Conservation (phyloP, 805 yeast genomes). For the Metschnikowia cerradonensis region DNA sequence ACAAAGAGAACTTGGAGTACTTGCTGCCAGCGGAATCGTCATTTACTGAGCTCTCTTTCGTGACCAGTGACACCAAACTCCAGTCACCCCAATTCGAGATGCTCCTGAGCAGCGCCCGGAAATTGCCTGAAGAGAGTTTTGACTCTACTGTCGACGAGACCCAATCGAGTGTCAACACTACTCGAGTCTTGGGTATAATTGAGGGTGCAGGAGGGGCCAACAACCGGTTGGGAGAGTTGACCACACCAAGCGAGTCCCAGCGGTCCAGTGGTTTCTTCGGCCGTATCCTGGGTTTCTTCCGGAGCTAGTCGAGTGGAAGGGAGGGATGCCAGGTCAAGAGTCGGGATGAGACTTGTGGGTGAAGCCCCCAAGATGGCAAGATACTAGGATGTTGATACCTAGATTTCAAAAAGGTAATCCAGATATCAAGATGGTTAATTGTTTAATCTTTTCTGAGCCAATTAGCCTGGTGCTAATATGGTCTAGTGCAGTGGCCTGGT, state of each 20-base stretch:
- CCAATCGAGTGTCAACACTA: neutral
- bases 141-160: neutral
- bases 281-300: constrained; percentile 1
- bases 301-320: neutral
- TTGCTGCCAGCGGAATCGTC: constrained; percentile 12
- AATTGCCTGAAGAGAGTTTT: neutral
- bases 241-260: neutral
- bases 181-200: neutral
- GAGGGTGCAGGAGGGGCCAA: constrained; percentile 1
- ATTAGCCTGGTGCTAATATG: no score
- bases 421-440: no score
- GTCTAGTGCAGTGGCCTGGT: no score
- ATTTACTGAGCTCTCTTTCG: constrained; percentile 10
- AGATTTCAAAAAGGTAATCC: no score
- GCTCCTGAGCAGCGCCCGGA: neutral
- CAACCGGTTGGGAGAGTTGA: neutral
- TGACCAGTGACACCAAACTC: constrained; percentile 9
- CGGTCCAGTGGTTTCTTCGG: neutral
- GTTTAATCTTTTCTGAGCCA: no score
- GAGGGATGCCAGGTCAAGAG: neutral
- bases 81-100: neutral
- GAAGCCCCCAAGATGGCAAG: no score
- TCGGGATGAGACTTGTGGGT: neutral
- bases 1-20: constrained; percentile 1
- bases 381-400: no score